These are phyloP conservation scores for Elsinoe batatas DNA, from an alignment of 2,329 filamentous ascomycete genomes.

Conservation along the genomic window DNA sequence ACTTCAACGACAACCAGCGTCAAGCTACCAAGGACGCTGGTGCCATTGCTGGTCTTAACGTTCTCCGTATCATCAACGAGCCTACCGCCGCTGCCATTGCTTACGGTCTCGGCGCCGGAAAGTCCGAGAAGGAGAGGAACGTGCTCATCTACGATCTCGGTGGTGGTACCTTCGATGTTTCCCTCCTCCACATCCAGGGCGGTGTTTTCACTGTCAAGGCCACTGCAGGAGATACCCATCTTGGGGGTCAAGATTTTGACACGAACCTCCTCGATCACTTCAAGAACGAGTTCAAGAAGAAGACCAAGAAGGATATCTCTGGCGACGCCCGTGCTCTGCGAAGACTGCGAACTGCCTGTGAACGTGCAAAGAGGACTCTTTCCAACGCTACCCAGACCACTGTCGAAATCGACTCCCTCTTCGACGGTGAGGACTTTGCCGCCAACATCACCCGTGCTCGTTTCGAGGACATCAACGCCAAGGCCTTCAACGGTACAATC, in stretches of 20 bases:
- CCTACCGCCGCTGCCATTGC: slow-evolving; percentile 96
- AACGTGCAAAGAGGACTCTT: slow-evolving; percentile 98
- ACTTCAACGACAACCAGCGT: slow-evolving; percentile 99
- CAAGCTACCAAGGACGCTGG: slow-evolving; percentile 99
- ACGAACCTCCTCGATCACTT: slow-evolving; percentile 93
- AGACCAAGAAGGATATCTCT: slow-evolving; percentile 68
- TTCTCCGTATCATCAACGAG: slow-evolving; percentile 99
- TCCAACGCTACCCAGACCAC: slow-evolving; percentile 96
- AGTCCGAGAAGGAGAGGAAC: slow-evolving; percentile 89
- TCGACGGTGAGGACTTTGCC: slow-evolving; percentile 96
- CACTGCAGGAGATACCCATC: slow-evolving; percentile 92
- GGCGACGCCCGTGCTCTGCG: slow-evolving; percentile 85
- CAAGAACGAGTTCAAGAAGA: slow-evolving; percentile 84
- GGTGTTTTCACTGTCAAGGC: slow-evolving; percentile 99
- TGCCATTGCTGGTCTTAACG: slow-evolving; percentile 93
- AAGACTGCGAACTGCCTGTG: slow-evolving; percentile 92
- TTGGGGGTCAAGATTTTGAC: slow-evolving; percentile 94
- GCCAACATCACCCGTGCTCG: slow-evolving; percentile 94
- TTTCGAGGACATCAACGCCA: slow-evolving; percentile 97
- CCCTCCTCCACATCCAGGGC: slow-evolving; percentile 95
- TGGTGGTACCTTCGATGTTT: slow-evolving; percentile 99
- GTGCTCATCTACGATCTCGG: slow-evolving; percentile 99
- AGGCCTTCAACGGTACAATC: slow-evolving; percentile 86
- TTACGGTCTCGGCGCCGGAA: slow-evolving; percentile 91
- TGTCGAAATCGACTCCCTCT: slow-evolving; percentile 97